Evolutionary conservation across 352 stramenopile genomes (phyloP).

Genomic region (Pythium diclinum): DNA sequence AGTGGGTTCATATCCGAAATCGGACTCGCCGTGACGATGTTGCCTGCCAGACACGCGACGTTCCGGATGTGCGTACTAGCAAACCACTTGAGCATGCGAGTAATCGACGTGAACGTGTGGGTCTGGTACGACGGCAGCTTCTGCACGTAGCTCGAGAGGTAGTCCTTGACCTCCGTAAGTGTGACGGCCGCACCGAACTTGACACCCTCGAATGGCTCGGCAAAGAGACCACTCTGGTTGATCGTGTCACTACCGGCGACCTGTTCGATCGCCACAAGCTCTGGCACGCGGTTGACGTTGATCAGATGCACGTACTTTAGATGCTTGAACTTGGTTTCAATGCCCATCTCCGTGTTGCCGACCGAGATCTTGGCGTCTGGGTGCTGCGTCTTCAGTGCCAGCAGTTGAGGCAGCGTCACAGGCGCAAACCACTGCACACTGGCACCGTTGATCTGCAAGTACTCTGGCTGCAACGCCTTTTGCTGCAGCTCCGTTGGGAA

Average conservation of each 20-base stretch:
- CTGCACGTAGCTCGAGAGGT: conserved; percentile 40
- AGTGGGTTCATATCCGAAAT: conserved; percentile 98
- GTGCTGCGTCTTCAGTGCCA: conserved; percentile 85
- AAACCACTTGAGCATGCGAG: conserved; percentile 96
- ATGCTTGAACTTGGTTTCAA: conserved; percentile 94
- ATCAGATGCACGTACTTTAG: conserved; percentile 73
- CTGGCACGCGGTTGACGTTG: conserved; percentile 64
- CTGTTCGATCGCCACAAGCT: conserved; percentile 48
- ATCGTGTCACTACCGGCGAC: conserved; percentile 42
- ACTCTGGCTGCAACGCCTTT: conserved; percentile 46
- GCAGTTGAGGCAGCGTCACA: conserved; percentile 84
- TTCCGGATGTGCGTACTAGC: conserved; percentile 97
- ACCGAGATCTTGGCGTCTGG: conserved; percentile 91
- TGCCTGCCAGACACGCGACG: conserved; percentile 94
- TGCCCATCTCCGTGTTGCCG: conserved; percentile 96
- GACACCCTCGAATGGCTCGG: conserved; percentile 51
- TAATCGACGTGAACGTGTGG: conserved; percentile 52
- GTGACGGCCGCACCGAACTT: conserved; percentile 81
- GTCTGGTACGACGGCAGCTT: conserved; percentile 42
- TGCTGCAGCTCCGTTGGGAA: conserved; percentile 69
- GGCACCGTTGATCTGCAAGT: conserved; percentile 65
- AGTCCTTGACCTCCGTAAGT: conserved; percentile 68
- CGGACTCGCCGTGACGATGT: conserved; percentile 95
- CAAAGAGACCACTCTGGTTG: conserved; percentile 43
- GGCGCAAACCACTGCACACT: conserved; percentile 92